These are phyloP conservation scores for Marchantia polymorpha DNA, from an alignment of 225 moss, liverwort and hornwort genomes.

Conservation along the genomic window DNA sequence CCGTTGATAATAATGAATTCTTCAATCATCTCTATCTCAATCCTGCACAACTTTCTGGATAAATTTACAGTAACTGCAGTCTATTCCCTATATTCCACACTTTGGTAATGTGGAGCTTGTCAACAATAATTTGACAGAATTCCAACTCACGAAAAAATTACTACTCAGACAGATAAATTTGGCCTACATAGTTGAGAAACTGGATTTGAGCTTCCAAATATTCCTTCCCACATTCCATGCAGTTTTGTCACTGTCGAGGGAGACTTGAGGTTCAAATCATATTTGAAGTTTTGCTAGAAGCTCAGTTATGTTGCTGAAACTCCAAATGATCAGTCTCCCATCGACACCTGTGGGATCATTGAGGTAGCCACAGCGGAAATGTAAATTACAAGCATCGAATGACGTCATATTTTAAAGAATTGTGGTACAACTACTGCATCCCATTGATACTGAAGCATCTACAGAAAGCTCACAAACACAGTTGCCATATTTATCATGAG, in stretches of 20 bases:
- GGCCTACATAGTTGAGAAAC: neutral
- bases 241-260: neutral
- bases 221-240: neutral
- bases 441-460: neutral
- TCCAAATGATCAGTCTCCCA: conserved; percentile 86
- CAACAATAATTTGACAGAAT: neutral
- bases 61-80: neutral
- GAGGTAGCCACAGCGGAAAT: neutral
- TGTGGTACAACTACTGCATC: neutral
- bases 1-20: neutral
- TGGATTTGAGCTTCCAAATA: neutral
- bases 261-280: conserved; percentile 8
- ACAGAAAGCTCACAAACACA: neutral
- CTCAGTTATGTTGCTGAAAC: conserved; percentile 60
- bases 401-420: neutral
- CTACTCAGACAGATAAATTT: neutral
- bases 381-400: neutral
- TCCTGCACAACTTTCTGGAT: neutral
- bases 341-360: conserved; percentile 58
- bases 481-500: too few relatives aligned
- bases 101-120: neutral
- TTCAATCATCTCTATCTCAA: neutral
- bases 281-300: conserved; percentile 37
- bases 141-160: neutral
- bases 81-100: neutral